A percentile compares a stretch with the other conserved stretches of the same genome.
Conservation (phyloP, 2,329 filamentous ascomycete species). For the Aspergillus pseudoterreus region DNA sequence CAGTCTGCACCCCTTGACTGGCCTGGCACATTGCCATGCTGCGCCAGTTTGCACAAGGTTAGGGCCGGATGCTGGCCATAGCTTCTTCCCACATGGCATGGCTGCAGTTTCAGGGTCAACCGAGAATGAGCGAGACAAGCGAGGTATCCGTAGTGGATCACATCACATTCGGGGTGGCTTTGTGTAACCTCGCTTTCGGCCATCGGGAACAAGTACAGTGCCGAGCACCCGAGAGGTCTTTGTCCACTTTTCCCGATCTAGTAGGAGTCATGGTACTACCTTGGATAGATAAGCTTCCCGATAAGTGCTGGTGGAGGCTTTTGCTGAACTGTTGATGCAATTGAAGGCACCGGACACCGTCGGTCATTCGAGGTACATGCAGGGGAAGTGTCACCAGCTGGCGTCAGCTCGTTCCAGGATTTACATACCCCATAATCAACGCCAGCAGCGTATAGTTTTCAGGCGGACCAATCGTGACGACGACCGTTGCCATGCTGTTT, state of each 20-base stretch:
- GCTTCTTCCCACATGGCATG: neutral
- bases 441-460: neutral
- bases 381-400: slow-evolving; percentile 9
- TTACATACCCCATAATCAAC: slow-evolving; percentile 6
- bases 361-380: neutral
- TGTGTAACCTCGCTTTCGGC: neutral
- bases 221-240: neutral
- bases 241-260: neutral
- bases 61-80: neutral
- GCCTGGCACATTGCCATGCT: neutral
- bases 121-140: neutral
- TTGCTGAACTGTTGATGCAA: too few species aligned
- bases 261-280: neutral
- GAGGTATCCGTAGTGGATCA: neutral
- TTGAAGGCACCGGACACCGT: too few species aligned
- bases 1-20: neutral
- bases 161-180: neutral
- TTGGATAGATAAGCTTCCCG: too few species aligned
- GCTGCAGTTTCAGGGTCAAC: neutral
- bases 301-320: too few species aligned
- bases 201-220: neutral
- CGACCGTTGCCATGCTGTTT: neutral
- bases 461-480: neutral
- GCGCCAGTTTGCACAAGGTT: neutral
- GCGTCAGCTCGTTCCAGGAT: slow-evolving; percentile 9